phyloP scores from a whole-genome alignment of 352 stramenopile species.

The Phytopythium montanum region DNA sequence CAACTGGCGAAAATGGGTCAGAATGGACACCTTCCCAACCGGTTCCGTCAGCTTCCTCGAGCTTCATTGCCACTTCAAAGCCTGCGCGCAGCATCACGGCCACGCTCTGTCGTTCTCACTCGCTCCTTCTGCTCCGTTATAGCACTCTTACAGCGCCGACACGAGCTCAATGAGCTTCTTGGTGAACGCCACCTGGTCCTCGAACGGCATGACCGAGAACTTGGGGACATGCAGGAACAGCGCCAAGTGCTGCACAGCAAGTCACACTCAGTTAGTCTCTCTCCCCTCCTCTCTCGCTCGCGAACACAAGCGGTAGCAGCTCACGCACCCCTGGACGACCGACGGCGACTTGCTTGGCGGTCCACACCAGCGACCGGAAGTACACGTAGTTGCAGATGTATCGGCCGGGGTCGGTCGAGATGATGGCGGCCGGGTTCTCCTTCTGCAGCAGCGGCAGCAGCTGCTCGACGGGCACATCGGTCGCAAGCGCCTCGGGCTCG shows the following conservation, averaged over 20 bases:
- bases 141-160: constrained; percentile 15
- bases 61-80: no score
- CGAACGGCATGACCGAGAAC: constrained; percentile 48
- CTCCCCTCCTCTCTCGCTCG: background rate
- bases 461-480: constrained; percentile 51
- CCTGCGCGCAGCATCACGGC: no score
- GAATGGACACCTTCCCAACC: no score
- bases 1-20: no score
- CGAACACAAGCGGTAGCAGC: background rate
- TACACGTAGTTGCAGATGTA: constrained; percentile 90
- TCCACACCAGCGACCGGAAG: constrained; percentile 72
- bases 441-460: constrained; percentile 36
- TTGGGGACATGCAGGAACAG: constrained; percentile 80
- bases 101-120: no score
- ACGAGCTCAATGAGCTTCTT: constrained; percentile 54
- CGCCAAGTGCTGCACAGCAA: constrained; percentile 37
- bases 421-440: constrained; percentile 24
- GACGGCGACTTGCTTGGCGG: constrained; percentile 34
- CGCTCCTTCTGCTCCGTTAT: no score
- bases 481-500: constrained; percentile 42
- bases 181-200: constrained; percentile 63
- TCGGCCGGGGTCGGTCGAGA: constrained; percentile 72
- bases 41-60: no score
- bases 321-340: constrained; percentile 26
- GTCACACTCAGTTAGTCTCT: background rate